Evolutionary conservation across 2,329 filamentous ascomycete species (phyloP).

Genomic region (Beauveria pseudobassiana): DNA sequence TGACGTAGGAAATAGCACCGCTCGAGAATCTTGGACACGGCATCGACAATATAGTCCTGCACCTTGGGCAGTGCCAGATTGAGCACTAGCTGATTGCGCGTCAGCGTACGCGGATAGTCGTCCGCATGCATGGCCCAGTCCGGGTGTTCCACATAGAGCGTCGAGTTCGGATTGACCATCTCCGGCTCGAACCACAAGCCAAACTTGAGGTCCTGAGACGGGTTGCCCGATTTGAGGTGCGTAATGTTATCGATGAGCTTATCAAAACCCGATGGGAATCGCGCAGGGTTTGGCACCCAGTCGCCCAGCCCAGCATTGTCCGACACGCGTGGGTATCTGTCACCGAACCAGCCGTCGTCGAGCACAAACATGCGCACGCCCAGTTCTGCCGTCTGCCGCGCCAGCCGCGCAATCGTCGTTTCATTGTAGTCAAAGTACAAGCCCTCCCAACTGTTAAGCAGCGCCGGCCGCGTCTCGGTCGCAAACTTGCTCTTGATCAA

Average conservation of each 20-base stretch:
- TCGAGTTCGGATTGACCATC: constrained; percentile 58
- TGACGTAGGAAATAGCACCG: constrained; percentile 51
- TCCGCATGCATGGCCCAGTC: constrained; percentile 57
- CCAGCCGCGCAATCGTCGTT: constrained; percentile 46
- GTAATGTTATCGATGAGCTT: constrained; percentile 45
- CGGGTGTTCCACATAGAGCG: constrained; percentile 52
- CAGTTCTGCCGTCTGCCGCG: constrained; percentile 47
- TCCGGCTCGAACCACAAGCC: constrained; percentile 63
- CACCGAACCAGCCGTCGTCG: constrained; percentile 62
- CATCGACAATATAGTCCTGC: constrained; percentile 53
- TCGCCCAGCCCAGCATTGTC: constrained; percentile 55
- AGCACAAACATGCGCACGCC: constrained; percentile 58
- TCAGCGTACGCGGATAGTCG: constrained; percentile 46
- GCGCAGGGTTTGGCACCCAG: constrained; percentile 50
- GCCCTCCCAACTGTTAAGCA: constrained; percentile 62
- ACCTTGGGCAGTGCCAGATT: constrained; percentile 54
- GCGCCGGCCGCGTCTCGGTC: constrained; percentile 40
- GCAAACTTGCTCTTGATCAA: constrained; percentile 51
- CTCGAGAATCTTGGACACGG: constrained; percentile 47
- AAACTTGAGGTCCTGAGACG: constrained; percentile 45
- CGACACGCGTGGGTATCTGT: constrained; percentile 50
- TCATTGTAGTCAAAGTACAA: constrained; percentile 52
- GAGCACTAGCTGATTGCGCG: constrained; percentile 52
- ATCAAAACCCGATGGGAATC: constrained; percentile 50
- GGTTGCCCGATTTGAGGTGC: constrained; percentile 38